Conservation (phyloP, 352 stramenopile genomes). For the Pythium pyrilobum region DNA sequence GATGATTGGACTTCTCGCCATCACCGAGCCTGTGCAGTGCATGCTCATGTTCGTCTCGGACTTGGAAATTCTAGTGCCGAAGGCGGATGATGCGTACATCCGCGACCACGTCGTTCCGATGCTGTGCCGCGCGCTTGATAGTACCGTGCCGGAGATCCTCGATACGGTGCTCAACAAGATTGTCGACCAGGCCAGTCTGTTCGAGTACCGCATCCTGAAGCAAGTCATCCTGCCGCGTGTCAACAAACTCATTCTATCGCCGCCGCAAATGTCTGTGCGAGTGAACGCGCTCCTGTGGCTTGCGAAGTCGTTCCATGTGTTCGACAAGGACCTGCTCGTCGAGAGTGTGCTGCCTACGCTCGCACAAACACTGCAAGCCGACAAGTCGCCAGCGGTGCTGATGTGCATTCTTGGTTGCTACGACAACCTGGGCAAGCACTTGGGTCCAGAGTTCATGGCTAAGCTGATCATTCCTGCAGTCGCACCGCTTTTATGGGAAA, state of each 20-base stretch:
- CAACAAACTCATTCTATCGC: constrained; percentile 82
- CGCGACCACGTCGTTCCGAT: constrained; percentile 87
- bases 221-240: constrained; percentile 81
- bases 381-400: constrained; percentile 80
- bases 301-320: constrained; percentile 86
- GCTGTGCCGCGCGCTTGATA: constrained; percentile 79
- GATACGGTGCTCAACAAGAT: constrained; percentile 88
- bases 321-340: constrained; percentile 83
- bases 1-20: constrained; percentile 75
- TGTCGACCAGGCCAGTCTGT: constrained; percentile 79
- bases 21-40: constrained; percentile 83
- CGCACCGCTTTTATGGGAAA: constrained; percentile 74
- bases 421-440: constrained; percentile 84
- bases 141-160: constrained; percentile 79
- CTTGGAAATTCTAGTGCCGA: constrained; percentile 74
- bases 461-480: constrained; percentile 83
- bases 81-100: constrained; percentile 85
- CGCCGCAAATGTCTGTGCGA: constrained; percentile 75
- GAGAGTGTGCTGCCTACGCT: constrained; percentile 80
- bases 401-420: constrained; percentile 88
- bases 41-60: constrained; percentile 90
- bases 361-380: constrained; percentile 58
- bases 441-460: constrained; percentile 75
- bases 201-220: constrained; percentile 88
- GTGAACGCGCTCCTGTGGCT: constrained; percentile 85